Evolutionary conservation across 129 eudicot genomes (phyloP).

Genomic region (Sambucus nigra): DNA sequence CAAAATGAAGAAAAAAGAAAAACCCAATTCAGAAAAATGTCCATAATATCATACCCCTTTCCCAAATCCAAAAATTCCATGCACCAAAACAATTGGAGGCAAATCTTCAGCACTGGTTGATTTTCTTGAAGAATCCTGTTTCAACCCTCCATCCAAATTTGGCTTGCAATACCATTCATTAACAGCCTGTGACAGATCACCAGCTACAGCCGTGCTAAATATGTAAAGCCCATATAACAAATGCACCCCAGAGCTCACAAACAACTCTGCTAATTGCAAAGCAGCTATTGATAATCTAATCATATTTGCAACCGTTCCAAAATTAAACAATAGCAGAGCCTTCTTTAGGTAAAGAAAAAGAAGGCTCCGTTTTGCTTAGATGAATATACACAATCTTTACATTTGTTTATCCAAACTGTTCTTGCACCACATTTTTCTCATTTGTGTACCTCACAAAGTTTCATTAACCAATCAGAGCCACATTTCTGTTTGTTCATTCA

Average conservation of each 20-base stretch:
- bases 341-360: constrained; percentile 29
- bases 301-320: constrained; percentile 28
- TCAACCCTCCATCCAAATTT: constrained; percentile 19
- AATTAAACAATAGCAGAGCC: constrained; percentile 32
- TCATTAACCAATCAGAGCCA: no score
- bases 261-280: constrained; percentile 62
- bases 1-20: neutral
- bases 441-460: constrained; percentile 17
- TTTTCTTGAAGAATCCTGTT: constrained; percentile 16
- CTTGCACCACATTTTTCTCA: constrained; percentile 37
- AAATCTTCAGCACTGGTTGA: constrained; percentile 38
- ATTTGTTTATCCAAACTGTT: constrained; percentile 12
- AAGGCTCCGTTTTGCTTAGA: no score
- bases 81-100: constrained; percentile 95
- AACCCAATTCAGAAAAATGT: neutral
- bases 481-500: constrained; percentile 25
- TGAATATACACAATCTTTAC: no score
- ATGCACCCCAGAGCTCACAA: constrained; percentile 72
- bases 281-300: constrained; percentile 55
- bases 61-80: constrained; percentile 98
- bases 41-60: constrained; percentile 60
- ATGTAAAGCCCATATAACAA: constrained; percentile 71
- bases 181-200: constrained; percentile 60
- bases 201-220: constrained; percentile 90
- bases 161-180: constrained; percentile 55